These are phyloP conservation scores for Penicillium cosmopolitanum DNA, from an alignment of 495 filamentous ascomycete genomes.

Conservation along the genomic window DNA sequence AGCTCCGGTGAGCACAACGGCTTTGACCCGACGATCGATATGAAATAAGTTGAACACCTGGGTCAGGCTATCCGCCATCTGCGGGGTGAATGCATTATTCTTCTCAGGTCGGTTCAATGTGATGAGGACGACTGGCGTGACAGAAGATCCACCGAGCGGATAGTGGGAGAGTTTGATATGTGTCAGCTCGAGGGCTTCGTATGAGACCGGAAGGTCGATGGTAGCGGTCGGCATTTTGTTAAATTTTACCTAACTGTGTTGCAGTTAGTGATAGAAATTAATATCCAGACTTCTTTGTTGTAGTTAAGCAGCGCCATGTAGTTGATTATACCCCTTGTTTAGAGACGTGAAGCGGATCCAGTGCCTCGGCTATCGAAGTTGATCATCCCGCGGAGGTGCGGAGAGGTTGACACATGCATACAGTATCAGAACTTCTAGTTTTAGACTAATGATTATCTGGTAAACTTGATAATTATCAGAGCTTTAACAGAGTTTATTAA, in stretches of 20 bases:
- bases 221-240: neutral
- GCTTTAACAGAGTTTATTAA: too few relatives aligned
- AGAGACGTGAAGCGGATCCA: neutral
- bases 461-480: too few relatives aligned
- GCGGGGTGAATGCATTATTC: conserved; percentile 61
- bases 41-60: conserved; percentile 54
- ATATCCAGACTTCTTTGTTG: neutral
- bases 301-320: neutral
- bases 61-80: conserved; percentile 56
- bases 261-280: neutral
- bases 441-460: too few relatives aligned
- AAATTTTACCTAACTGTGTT: neutral
- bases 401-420: neutral
- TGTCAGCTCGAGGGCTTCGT: conserved; percentile 41
- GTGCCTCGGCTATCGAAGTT: neutral
- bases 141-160: conserved; percentile 41
- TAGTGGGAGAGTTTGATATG: conserved; percentile 56
- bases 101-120: conserved; percentile 57
- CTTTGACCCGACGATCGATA: conserved; percentile 54
- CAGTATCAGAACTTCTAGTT: neutral
- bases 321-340: too few relatives aligned
- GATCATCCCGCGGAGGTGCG: neutral
- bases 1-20: conserved; percentile 56
- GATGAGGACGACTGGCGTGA: conserved; percentile 56
- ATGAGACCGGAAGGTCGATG: conserved; percentile 30